These are phyloP conservation scores for Fomitopsis pulvina DNA, from an alignment of 768 basidiomycete species.

Conservation along the genomic window DNA sequence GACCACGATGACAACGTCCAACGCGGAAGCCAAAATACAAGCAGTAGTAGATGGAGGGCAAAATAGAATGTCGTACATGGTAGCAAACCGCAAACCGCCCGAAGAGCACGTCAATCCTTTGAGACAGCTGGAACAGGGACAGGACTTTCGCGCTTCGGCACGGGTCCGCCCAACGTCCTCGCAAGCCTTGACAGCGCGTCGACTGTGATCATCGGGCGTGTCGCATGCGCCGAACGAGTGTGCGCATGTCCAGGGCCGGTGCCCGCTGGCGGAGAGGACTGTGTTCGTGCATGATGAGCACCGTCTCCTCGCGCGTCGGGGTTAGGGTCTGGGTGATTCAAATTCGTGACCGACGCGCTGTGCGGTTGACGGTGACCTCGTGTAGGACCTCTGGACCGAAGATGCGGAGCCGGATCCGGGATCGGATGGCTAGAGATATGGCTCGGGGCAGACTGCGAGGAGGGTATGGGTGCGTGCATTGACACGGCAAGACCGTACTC, in stretches of 20 bases:
- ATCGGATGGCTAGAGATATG: conserved; percentile 27
- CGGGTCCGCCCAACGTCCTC: conserved; percentile 44
- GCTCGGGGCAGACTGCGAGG: conserved; percentile 33
- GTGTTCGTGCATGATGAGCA: conserved; percentile 49
- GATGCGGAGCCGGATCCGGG: conserved; percentile 32
- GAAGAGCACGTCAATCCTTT: conserved; percentile 13
- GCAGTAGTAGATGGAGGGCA: not conserved
- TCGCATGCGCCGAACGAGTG: conserved; percentile 35
- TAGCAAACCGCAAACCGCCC: not conserved
- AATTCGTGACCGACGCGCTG: conserved; percentile 26
- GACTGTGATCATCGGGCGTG: conserved; percentile 65
- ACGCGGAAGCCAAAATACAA: not conserved
- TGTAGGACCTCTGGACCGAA: conserved; percentile 53
- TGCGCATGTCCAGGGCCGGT: conserved; percentile 27
- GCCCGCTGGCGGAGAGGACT: conserved; percentile 54
- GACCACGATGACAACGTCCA: not conserved
- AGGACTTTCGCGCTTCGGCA: conserved; percentile 15
- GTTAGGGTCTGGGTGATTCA: conserved; percentile 38
- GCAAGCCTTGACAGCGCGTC: conserved; percentile 65
- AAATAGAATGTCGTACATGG: not conserved
- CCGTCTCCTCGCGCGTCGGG: conserved; percentile 32
- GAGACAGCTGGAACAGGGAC: conserved; percentile 10
- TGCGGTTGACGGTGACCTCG: conserved; percentile 23
- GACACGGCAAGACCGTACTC: conserved; percentile 39
- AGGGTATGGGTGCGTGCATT: conserved; percentile 46